A percentile compares a stretch with the other conserved stretches of the same genome.
phyloP scores from a whole-genome alignment of 192 early-diverging fungal species.

The Thoreauomyces humboldtii region DNA sequence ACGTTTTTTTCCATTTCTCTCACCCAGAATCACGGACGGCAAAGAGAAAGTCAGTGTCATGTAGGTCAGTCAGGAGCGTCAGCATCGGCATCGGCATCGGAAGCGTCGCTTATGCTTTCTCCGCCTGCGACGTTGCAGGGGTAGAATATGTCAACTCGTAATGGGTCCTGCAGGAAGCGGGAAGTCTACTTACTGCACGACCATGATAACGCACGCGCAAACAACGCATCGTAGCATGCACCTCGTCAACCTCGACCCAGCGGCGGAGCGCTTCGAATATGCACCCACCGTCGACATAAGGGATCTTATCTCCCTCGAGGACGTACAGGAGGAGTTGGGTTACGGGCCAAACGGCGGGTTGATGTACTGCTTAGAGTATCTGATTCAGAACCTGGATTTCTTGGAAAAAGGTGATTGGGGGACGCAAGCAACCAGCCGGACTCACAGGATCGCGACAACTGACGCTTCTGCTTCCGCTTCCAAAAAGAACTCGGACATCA shows the following conservation, averaged over 20 bases:
- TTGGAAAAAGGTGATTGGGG: constrained; percentile 73
- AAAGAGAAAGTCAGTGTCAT: too few relatives aligned
- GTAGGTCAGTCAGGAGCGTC: too few relatives aligned
- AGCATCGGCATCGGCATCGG: too few relatives aligned
- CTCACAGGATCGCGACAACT: too few relatives aligned
- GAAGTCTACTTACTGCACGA: constrained; percentile 89
- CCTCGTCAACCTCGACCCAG: constrained; percentile 96
- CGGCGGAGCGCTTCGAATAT: constrained; percentile 95
- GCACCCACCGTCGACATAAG: constrained; percentile 84
- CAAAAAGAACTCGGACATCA: constrained; percentile 46
- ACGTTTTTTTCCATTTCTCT: too few relatives aligned
- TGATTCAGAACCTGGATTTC: constrained; percentile 96
- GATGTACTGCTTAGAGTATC: constrained; percentile 93
- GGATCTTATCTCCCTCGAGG: constrained; percentile 94
- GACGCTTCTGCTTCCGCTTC: too few relatives aligned
- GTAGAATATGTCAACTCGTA: constrained; percentile 77
- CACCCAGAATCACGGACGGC: too few relatives aligned
- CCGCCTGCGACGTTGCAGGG: constrained; percentile 35
- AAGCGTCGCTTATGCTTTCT: too few relatives aligned
- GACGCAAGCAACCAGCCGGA: too few relatives aligned
- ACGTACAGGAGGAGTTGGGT: constrained; percentile 95
- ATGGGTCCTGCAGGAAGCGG: constrained; percentile 96
- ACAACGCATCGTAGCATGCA: constrained; percentile 79
- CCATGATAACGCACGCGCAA: constrained; percentile 93
- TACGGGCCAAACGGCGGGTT: constrained; percentile 98